A percentile compares a stretch with the other conserved stretches of the same genome.
Evolutionary conservation across 176 grass and related monocot genomes (phyloP).

Genomic region (Coix lacrymajobi): DNA sequence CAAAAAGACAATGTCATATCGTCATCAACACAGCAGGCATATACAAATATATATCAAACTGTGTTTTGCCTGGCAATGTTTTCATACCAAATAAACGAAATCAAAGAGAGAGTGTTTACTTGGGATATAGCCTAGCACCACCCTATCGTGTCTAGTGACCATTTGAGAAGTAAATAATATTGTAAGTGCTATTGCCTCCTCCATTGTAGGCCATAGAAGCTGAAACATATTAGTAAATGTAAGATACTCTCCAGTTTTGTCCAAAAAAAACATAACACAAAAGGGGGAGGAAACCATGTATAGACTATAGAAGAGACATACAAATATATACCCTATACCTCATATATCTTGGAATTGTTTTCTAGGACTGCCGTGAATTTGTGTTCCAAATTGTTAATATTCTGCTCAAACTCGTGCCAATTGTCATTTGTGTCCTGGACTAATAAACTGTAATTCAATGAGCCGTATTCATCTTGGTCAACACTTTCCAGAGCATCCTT

Average conservation of each 20-base stretch:
- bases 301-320: background rate
- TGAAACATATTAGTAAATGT: background rate
- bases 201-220: background rate
- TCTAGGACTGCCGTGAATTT: background rate
- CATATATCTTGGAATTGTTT: background rate
- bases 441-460: background rate
- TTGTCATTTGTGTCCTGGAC: background rate
- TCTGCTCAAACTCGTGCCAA: background rate
- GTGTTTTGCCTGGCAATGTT: background rate
- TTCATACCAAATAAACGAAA: background rate
- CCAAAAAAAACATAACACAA: background rate
- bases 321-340: background rate
- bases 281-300: background rate
- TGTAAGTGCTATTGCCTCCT: background rate
- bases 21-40: background rate
- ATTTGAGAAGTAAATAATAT: background rate
- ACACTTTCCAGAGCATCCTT: background rate
- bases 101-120: background rate
- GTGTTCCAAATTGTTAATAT: background rate
- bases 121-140: background rate
- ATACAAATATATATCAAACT: background rate
- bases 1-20: background rate
- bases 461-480: background rate
- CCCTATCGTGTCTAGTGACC: background rate
- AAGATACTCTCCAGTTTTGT: too few species aligned